Evolutionary conservation across 1,139 yeast species (phyloP).

Genomic region (Lodderomyces orthopsilosis): DNA sequence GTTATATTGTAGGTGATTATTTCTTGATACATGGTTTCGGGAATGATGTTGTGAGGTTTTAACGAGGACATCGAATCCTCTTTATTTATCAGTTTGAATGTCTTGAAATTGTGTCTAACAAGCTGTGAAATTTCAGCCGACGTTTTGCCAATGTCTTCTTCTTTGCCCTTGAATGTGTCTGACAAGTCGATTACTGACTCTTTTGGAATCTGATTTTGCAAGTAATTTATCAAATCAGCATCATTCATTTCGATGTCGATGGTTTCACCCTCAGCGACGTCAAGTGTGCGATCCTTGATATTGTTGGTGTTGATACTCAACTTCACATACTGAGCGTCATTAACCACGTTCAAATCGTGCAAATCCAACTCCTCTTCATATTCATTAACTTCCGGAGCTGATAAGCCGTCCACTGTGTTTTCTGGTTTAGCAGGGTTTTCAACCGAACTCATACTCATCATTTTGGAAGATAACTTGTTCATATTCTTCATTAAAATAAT

Average conservation of each 20-base stretch:
- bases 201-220: constrained; percentile 5
- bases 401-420: constrained; percentile 18
- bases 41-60: constrained; percentile 22
- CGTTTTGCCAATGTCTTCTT: constrained; percentile 46
- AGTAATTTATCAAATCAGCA: constrained; percentile 6
- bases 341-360: constrained; percentile 56
- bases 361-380: constrained; percentile 53
- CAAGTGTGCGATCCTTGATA: constrained; percentile 9
- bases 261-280: constrained; percentile 4
- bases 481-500: constrained; percentile 78
- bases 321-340: constrained; percentile 53
- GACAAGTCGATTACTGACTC: constrained; percentile 32
- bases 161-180: constrained; percentile 33
- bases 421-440: constrained; percentile 12
- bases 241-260: constrained; percentile 3
- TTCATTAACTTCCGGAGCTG: constrained; percentile 32
- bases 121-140: constrained; percentile 48
- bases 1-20: constrained; percentile 40
- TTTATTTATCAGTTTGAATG: constrained; percentile 19
- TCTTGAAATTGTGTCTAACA: constrained; percentile 53
- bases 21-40: constrained; percentile 30
- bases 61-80: constrained; percentile 5
- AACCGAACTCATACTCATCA: constrained; percentile 53
- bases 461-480: constrained; percentile 82
- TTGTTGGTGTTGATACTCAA: constrained; percentile 46